Base-by-base conservation (phyloP, 73 alveolate species). In the Breviolum minutum region DNA sequence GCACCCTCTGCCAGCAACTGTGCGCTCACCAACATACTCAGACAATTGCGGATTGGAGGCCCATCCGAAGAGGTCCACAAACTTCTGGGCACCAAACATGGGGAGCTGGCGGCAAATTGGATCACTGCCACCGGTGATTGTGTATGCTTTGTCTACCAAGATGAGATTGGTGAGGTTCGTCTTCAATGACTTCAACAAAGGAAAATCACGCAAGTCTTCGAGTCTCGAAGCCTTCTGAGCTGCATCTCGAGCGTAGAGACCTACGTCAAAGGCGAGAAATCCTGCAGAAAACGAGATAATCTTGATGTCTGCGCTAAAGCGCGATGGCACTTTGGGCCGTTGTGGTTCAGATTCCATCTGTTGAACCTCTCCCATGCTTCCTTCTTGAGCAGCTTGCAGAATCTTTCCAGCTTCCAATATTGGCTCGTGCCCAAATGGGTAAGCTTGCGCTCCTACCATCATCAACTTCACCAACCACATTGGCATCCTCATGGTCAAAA, bases 71-170 rank as follows among this genome's bases (percentile, higher is more conserved):
- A 88, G 40, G 85, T 88, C 95, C 22, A 32, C 29, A 54, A 88
- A 88, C n/a, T 73, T 40, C 48, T 88, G 95, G 66, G n/a, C 54
- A 26, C 95, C 85, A 27, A 88, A 66, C 95, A 88, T 88, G n/a
- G 95, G 85, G 54, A 88, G 82, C 71, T 30, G 68, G n/a, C 95
- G 95, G 83, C 95, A 88, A 5, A 27, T 64, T 13, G 82, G 74
- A 26, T 68, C 71, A 26, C 22, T 88, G 95, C 95, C 95, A 26
- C 95, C 95, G 1, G 95, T 88, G 70, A 66, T 73, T 54, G 19
- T 27, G 48, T 54, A 88, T 8, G 86, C 7, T 7, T 13, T 1
- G 95, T 69, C 69, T 14, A 17, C 95, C 54, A 88, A 9, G 85
- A 60, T 66, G 70, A 88, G 30, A 24, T 71, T 64, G 6, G 82